Evolutionary conservation across 116 monocot genomes (phyloP).

Genomic region (Iris pallida): DNA sequence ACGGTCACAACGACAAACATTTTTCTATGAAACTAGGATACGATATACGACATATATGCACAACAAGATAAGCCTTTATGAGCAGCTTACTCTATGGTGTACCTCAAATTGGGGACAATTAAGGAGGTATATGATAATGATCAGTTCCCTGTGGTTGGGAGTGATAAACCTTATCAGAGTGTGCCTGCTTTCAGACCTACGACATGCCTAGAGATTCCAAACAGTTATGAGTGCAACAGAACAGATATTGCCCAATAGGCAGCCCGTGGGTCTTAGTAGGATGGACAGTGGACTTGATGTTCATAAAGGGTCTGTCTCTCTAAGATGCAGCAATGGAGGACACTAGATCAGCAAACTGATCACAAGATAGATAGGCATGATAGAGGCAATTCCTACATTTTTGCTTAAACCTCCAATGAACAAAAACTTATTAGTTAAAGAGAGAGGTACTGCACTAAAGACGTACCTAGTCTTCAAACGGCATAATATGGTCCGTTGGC

Average conservation of each 20-base stretch:
- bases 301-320: slow-evolving; percentile 55
- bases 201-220: slow-evolving; percentile 26
- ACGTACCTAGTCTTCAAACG: too few species aligned
- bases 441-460: too few species aligned
- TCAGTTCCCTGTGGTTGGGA: slow-evolving; percentile 24
- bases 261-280: slow-evolving; percentile 24
- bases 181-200: slow-evolving; percentile 28
- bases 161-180: slow-evolving; percentile 33
- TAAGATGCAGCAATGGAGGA: slow-evolving; percentile 64
- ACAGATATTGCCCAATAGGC: slow-evolving; percentile 38
- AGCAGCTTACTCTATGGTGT: too few species aligned
- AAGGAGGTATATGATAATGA: slow-evolving; percentile 43
- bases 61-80: too few species aligned
- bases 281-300: slow-evolving; percentile 31
- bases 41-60: too few species aligned
- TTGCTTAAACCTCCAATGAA: too few species aligned
- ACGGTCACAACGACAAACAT: too few species aligned
- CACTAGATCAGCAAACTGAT: slow-evolving; percentile 67
- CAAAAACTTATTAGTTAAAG: too few species aligned
- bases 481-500: too few species aligned
- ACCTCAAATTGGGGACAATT: slow-evolving; percentile 45
- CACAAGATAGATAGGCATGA: slow-evolving; percentile 77
- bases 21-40: too few species aligned
- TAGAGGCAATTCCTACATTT: too few species aligned
- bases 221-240: slow-evolving; percentile 15